Evolutionary conservation across 2,329 filamentous ascomycete genomes (phyloP).

Genomic region (Fonsecaea monophora): DNA sequence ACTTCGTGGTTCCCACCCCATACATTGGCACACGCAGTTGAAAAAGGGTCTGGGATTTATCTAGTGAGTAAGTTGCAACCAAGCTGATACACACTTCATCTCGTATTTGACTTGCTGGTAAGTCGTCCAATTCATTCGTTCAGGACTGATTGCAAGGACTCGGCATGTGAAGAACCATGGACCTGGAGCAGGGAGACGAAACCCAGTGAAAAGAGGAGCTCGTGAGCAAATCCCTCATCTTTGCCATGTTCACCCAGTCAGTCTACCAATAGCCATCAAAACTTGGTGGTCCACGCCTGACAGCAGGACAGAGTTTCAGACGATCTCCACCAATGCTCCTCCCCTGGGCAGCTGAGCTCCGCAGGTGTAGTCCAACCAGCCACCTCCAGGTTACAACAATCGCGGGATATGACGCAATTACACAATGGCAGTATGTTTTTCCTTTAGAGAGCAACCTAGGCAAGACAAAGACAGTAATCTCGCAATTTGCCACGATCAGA

Average conservation of each 20-base stretch:
- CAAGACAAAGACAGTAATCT: not conserved
- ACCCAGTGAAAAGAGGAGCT: too few species aligned
- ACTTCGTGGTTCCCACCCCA: too few species aligned
- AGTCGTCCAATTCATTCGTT: too few species aligned
- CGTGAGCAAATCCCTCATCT: not conserved
- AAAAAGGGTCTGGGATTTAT: too few species aligned
- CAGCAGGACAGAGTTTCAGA: not conserved
- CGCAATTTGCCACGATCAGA: not conserved
- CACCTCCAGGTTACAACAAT: too few species aligned
- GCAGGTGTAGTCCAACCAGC: not conserved
- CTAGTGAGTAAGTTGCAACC: too few species aligned
- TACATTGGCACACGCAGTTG: too few species aligned
- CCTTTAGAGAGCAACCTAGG: not conserved
- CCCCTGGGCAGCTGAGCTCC: not conserved
- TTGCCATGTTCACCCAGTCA: not conserved
- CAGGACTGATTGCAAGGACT: not conserved
- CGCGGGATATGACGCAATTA: not conserved
- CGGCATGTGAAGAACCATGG: not conserved
- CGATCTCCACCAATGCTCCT: not conserved
- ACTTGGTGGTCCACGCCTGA: not conserved
- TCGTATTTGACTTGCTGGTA: too few species aligned
- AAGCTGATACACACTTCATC: too few species aligned
- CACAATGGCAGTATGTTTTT: not conserved
- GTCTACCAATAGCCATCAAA: not conserved
- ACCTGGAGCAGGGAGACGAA: not conserved